Base-by-base conservation (phyloP, 208 protist species). In the Blechomonas ayalai region DNA sequence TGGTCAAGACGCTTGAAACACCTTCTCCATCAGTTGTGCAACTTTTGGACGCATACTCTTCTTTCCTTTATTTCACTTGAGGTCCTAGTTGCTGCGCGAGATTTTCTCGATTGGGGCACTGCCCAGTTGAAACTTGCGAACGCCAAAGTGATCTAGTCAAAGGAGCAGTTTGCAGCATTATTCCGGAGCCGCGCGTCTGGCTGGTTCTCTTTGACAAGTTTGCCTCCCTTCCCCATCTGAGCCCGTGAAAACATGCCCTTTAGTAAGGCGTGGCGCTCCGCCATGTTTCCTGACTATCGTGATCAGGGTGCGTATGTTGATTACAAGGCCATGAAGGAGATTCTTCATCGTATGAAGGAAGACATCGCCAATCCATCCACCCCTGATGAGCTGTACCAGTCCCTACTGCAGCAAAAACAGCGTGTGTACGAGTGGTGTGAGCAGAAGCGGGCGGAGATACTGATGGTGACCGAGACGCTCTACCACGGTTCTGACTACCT, bases 281-380 rank as follows among this genome's bases (percentile, higher is more conserved):
- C 79, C 38, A 79, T 89, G 71, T 90, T 87, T 64, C 75, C 81
- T 5, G 85, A 94, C 57, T 90, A 75, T 57, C 58, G 64, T 42
- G 79, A 83, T 6, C 43, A 89, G 15, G 73, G 76, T 25, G 85
- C 74, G 31, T 89, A 90, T 47, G 74, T 89, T 25, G 77, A 90
- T 36, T 89, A 94, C 73, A 94, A 94, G 47, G 69, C 65, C 23
- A 87, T 67, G 0, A 94, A 89, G 47, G 76, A 83, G 20, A 90
- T 89, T 18, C 75, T 90, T 19, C 74, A 84, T 40, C 72, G 76
- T 35, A 89, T 94, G 70, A 90, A 90, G 70, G 68, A 89, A 23
- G 73, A 89, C 41, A 83, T 82, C 44, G 85, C 69, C 19, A 89
- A 94, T 59, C 78, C 76, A 6, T 54, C 70, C 25, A 90, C 76